Evolutionary conservation across 2,329 filamentous ascomycete species (phyloP).

Genomic region (Penicillium sp.): DNA sequence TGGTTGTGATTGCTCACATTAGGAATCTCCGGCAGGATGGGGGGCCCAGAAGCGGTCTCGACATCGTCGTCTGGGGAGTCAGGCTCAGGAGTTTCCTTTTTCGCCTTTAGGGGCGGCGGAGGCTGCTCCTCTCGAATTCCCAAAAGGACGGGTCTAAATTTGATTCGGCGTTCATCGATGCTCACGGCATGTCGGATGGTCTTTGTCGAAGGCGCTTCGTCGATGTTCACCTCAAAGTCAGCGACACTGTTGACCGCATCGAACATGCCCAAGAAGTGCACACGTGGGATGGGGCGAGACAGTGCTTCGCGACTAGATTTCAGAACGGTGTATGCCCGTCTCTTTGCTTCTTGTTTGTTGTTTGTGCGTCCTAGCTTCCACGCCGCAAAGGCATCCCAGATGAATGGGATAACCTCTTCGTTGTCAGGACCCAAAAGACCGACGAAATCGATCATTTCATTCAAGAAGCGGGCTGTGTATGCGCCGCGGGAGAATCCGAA

Average conservation of each 20-base stretch:
- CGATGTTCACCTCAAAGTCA: constrained; percentile 15
- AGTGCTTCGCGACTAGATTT: constrained; percentile 79
- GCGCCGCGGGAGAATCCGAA: constrained; percentile 71
- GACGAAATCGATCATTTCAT: constrained; percentile 79
- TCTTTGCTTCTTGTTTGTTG: constrained; percentile 14
- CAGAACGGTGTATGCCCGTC: constrained; percentile 68
- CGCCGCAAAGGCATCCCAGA: constrained; percentile 58
- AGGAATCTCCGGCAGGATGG: constrained; percentile 2
- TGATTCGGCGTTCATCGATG: constrained; percentile 56
- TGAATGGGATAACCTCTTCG: constrained; percentile 78
- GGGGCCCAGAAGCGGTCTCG: neutral
- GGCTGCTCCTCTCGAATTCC: neutral
- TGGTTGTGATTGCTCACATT: neutral
- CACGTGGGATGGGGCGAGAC: constrained; percentile 14
- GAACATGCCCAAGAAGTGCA: constrained; percentile 29
- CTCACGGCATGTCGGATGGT: constrained; percentile 56
- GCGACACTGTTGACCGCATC: constrained; percentile 30
- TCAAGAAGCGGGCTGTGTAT: constrained; percentile 70
- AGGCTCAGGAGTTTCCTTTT: neutral
- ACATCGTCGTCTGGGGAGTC: neutral
- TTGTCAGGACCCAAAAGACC: constrained; percentile 75
- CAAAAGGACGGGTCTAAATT: constrained; percentile 42
- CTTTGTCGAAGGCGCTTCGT: constrained; percentile 36
- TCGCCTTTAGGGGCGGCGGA: neutral
- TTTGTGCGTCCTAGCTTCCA: constrained; percentile 21